Evolutionary conservation across 163 green algal genomes (phyloP), one percentile per base, ranked within the genome.

Genomic region (Chloroidium sp.): DNA sequence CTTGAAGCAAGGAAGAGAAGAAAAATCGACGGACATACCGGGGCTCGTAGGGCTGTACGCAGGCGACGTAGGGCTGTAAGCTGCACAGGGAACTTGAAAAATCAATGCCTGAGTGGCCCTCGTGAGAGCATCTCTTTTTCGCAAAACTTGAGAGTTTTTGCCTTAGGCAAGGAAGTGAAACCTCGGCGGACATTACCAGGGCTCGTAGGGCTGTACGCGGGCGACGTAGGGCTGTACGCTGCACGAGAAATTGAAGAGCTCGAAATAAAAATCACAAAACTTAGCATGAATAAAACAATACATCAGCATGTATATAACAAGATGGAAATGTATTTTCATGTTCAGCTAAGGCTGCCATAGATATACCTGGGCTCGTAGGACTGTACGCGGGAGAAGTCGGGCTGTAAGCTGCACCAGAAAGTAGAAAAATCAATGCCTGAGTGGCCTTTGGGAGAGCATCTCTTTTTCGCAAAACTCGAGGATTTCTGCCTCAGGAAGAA

Each of bases 161-260:
- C 36, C 36, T 36, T 36, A 36, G 36, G 36, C 36, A 36, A 74
- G 59, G 36, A 61, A 59, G 4, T 3, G 59, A 3, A n/a, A 1
- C 61, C 4, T 10, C 36, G 36, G 36, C 36, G 36, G 36, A 36
- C 36, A 36, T 36, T 36, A 36, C 36, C 36, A 36, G 89, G 89
- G 36, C 62, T 88, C 82, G 86, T 87, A 0, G 83, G 86, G 0
- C 77, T 86, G 81, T 93, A 93, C 1, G 87, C 87, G 0, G 92
- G 91, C 0, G 82, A 91, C 4, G 92, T 94, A 36, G 93, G 91
- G 1, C 75, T 87, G 75, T 91, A 94, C 0, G 83, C 87, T 2
- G 6, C 6, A 72, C 6, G 10, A 6, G 6, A 6, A 72, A n/a
- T 10, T n/a, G 6, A n/a, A 10, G 10, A 10, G 67, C 67, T n/a